These are phyloP conservation scores for Penstemon barbatus DNA, from an alignment of 257 asterid species.

Conservation along the genomic window DNA sequence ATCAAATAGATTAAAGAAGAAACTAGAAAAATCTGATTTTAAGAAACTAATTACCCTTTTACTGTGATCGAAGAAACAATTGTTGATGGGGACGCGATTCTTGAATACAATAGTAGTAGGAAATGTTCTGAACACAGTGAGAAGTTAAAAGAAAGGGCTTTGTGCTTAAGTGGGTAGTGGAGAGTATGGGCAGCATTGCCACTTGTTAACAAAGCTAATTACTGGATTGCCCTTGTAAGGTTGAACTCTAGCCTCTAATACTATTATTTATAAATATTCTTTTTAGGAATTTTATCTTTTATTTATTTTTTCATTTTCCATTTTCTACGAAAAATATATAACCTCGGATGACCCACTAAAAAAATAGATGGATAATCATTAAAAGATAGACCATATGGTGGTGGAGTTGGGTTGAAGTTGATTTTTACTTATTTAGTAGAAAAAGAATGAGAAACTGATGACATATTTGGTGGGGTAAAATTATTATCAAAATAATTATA, in stretches of 20 bases:
- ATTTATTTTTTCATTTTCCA: too few relatives aligned
- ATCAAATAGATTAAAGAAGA: not conserved
- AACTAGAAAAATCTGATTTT: not conserved
- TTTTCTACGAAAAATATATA: too few relatives aligned
- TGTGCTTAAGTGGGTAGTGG: slow-evolving; percentile 23
- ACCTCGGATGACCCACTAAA: too few relatives aligned
- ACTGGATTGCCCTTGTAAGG: slow-evolving; percentile 28
- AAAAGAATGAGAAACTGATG: too few relatives aligned
- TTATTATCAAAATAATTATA: too few relatives aligned
- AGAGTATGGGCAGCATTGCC: slow-evolving; percentile 25
- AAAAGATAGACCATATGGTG: too few relatives aligned
- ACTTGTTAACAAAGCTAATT: slow-evolving; percentile 20
- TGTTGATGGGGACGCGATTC: slow-evolving; percentile 27
- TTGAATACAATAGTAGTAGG: slow-evolving; percentile 25
- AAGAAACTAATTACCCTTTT: slow-evolving; percentile 22
- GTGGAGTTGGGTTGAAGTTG: too few relatives aligned
- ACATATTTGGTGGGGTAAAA: too few relatives aligned
- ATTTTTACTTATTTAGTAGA: too few relatives aligned
- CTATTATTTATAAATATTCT: too few relatives aligned
- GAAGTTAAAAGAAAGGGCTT: slow-evolving; percentile 7
- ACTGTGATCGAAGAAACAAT: slow-evolving; percentile 25
- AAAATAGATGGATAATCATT: too few relatives aligned
- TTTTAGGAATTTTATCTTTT: too few relatives aligned
- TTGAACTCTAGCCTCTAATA: not conserved
- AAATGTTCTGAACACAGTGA: slow-evolving; percentile 17